Percentiles rank a stretch among this genome's conserved stretches.
These are phyloP conservation scores for Nannizzia gypsea DNA, from an alignment of 2,329 filamentous ascomycete genomes.

Conservation along the genomic window DNA sequence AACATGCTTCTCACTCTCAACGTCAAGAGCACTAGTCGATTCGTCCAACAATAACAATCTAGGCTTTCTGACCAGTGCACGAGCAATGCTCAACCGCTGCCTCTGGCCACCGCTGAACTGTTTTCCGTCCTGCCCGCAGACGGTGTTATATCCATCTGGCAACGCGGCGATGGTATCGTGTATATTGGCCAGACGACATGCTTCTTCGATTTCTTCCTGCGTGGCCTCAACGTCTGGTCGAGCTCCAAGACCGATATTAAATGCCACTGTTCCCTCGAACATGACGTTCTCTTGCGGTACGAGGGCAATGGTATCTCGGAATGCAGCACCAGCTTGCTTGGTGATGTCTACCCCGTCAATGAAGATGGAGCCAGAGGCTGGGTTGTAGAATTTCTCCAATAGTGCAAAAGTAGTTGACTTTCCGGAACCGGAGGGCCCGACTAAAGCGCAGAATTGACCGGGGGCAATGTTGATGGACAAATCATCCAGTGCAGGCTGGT, in stretches of 20 bases:
- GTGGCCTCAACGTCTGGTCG: slow-evolving; percentile 45
- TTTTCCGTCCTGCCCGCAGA: slow-evolving; percentile 44
- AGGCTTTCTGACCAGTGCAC: slow-evolving; percentile 45
- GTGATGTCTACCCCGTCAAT: slow-evolving; percentile 43
- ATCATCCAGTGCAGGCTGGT: slow-evolving; percentile 45
- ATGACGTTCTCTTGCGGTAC: slow-evolving; percentile 39
- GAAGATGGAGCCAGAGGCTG: slow-evolving; percentile 39
- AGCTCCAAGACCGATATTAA: slow-evolving; percentile 36
- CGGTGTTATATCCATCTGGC: slow-evolving; percentile 54
- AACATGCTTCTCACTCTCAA: slow-evolving; percentile 41
- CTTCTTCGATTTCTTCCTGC: slow-evolving; percentile 52
- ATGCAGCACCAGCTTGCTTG: slow-evolving; percentile 26
- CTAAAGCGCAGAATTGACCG: slow-evolving; percentile 52
- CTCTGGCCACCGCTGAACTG: slow-evolving; percentile 48
- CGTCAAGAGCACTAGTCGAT: slow-evolving; percentile 48
- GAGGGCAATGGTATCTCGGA: slow-evolving; percentile 36
- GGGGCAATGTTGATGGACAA: slow-evolving; percentile 47
- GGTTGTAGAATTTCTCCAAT: slow-evolving; percentile 44
- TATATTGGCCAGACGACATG: slow-evolving; percentile 57
- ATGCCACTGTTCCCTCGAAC: slow-evolving; percentile 38
- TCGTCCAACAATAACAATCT: slow-evolving; percentile 49
- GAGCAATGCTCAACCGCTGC: slow-evolving; percentile 47
- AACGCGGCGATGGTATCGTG: slow-evolving; percentile 54
- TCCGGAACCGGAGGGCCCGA: slow-evolving; percentile 54
- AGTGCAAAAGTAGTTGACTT: slow-evolving; percentile 54